Percentiles rank a stretch among this genome's conserved stretches.
These are phyloP conservation scores for Agrostemma githago DNA, from an alignment of 148 eudicot genomes.

Conservation along the genomic window DNA sequence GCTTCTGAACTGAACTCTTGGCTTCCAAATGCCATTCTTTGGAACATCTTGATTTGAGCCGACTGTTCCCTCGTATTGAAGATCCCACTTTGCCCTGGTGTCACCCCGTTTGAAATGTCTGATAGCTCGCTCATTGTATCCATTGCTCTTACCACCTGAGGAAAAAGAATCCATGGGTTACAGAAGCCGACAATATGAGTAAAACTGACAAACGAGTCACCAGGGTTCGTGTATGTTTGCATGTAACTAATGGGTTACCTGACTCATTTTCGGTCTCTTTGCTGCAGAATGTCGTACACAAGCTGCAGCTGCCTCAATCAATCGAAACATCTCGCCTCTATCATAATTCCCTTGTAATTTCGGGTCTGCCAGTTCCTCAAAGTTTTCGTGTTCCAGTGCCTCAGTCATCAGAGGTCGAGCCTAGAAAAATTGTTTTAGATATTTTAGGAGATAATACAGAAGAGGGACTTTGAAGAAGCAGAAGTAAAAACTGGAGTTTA, in stretches of 20 bases:
- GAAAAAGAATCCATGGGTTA: neutral
- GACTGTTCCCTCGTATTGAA: slow-evolving; percentile 75
- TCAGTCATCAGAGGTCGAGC: slow-evolving; percentile 83
- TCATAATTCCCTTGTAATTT: slow-evolving; percentile 61
- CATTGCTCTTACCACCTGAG: slow-evolving; percentile 81
- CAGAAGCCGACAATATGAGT: neutral
- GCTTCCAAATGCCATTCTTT: slow-evolving; percentile 92
- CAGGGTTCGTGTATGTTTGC: neutral
- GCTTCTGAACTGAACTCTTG: slow-evolving; percentile 68
- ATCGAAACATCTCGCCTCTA: slow-evolving; percentile 64
- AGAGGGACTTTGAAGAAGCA: neutral
- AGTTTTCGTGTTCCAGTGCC: slow-evolving; percentile 68
- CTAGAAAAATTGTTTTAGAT: slow-evolving; percentile 26
- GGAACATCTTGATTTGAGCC: slow-evolving; percentile 85
- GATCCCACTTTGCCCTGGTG: slow-evolving; percentile 82
- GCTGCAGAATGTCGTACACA: slow-evolving; percentile 82
- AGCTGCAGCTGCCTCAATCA: slow-evolving; percentile 97
- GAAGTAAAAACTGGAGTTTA: slow-evolving; percentile 28
- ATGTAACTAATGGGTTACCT: slow-evolving; percentile 35
- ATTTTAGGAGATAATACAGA: neutral
- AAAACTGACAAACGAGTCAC: neutral
- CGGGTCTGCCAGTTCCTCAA: slow-evolving; percentile 71
- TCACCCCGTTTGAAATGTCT: slow-evolving; percentile 84
- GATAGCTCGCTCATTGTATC: slow-evolving; percentile 56
- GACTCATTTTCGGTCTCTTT: slow-evolving; percentile 93